Percentiles rank a stretch among this genome's conserved stretches.
Conservation (phyloP, 768 basidiomycete genomes). For the Harrya chromipes region DNA sequence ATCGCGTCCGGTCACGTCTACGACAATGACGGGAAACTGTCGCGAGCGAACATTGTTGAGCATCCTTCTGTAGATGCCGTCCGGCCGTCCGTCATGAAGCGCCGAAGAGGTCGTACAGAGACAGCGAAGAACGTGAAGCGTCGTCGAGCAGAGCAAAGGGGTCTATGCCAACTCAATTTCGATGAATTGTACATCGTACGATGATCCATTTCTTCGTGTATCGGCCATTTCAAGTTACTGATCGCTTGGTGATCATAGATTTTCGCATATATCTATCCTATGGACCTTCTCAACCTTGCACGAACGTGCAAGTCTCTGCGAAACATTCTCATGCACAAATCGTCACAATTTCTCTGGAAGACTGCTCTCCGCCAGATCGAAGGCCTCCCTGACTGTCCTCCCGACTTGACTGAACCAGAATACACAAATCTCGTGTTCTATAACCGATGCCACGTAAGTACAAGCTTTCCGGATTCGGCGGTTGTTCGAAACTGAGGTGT, state of each 20-base stretch:
- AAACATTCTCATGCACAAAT: constrained; percentile 33
- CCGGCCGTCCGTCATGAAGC: no score
- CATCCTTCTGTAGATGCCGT: no score
- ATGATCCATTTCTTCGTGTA: neutral
- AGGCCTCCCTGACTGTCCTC: constrained; percentile 42
- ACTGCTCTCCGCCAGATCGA: constrained; percentile 30
- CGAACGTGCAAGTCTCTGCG: constrained; percentile 41
- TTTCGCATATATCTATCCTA: constrained; percentile 38
- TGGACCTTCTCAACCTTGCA: constrained; percentile 33
- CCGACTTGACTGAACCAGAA: constrained; percentile 43
- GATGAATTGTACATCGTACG: no score
- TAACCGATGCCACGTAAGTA: constrained; percentile 23
- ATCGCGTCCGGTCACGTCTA: no score
- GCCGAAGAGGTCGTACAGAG: no score
- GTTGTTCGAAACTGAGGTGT: neutral
- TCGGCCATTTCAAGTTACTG: neutral
- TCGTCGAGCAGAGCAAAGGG: no score
- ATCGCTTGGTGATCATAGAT: constrained; percentile 29
- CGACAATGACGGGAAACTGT: no score
- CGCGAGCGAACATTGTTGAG: no score
- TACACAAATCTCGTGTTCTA: constrained; percentile 42
- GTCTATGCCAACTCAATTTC: no score
- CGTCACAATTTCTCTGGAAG: constrained; percentile 29
- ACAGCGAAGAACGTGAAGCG: no score
- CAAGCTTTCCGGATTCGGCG: neutral